Percentiles rank a stretch among this genome's conserved stretches.
Evolutionary conservation across 306 rosid genomes (phyloP).

Genomic region (Quercus bicolor): DNA sequence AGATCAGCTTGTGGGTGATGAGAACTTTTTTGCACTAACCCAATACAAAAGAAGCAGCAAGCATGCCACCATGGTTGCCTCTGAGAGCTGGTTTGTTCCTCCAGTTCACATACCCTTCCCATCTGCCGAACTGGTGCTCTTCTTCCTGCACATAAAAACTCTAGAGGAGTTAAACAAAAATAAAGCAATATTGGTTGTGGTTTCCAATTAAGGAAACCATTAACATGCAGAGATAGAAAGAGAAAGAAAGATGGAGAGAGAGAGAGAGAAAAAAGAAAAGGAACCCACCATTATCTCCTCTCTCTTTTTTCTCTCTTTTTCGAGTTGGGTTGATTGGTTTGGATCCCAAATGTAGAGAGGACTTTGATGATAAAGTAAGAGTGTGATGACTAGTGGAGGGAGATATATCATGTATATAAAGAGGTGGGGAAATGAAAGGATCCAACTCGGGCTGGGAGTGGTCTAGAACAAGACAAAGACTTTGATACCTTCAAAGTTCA

Average conservation of each 20-base stretch:
- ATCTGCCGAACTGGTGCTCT: slow-evolving; percentile 40
- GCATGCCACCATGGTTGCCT: slow-evolving; percentile 87
- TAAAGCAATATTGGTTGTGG: not conserved
- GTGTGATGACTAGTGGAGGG: slow-evolving; percentile 19
- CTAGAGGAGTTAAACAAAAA: not conserved
- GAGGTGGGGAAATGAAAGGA: slow-evolving; percentile 18
- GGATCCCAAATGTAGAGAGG: slow-evolving; percentile 26
- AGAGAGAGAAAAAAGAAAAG: not conserved
- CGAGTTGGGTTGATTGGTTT: slow-evolving; percentile 27
- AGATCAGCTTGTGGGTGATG: too few relatives aligned
- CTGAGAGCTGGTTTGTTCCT: slow-evolving; percentile 62
- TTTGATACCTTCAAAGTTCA: slow-evolving; percentile 17
- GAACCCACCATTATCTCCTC: slow-evolving; percentile 41
- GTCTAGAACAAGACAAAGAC: slow-evolving; percentile 41
- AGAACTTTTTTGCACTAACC: slow-evolving; percentile 38
- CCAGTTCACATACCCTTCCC: slow-evolving; percentile 95
- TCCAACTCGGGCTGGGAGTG: slow-evolving; percentile 28
- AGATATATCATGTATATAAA: slow-evolving; percentile 32
- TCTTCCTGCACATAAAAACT: slow-evolving; percentile 35
- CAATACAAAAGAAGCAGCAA: slow-evolving; percentile 76
- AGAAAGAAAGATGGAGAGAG: not conserved
- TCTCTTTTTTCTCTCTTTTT: not conserved
- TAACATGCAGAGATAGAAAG: not conserved
- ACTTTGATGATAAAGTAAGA: slow-evolving; percentile 23
- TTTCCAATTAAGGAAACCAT: not conserved